Evolutionary conservation across 2,329 filamentous ascomycete genomes (phyloP).

Genomic region (Diaporthe sp.): DNA sequence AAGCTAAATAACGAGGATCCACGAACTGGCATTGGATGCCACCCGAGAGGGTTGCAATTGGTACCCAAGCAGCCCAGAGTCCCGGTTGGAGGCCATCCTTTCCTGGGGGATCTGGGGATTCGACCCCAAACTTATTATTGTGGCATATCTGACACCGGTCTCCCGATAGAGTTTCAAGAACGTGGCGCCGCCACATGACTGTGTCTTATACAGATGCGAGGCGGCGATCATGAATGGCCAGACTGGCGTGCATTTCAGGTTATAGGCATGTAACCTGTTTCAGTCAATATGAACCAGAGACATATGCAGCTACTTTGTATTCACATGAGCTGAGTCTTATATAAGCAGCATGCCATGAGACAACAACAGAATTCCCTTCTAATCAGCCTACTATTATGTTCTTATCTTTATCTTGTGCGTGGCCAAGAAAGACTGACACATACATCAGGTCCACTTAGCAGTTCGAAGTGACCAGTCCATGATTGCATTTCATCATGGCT

Average conservation of each 20-base stretch:
- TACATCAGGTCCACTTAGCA: too few species aligned
- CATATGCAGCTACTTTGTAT: neutral
- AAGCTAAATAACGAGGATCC: neutral
- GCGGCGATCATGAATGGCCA: neutral
- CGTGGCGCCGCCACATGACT: conserved; percentile 28
- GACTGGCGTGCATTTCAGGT: neutral
- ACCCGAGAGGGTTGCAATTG: conserved; percentile 24
- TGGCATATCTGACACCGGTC: conserved; percentile 4
- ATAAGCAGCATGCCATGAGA: neutral
- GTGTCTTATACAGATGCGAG: neutral
- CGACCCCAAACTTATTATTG: neutral
- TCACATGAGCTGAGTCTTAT: neutral
- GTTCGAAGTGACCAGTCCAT: too few species aligned
- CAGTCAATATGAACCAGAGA: neutral
- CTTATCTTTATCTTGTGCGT: neutral
- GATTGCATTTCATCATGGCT: too few species aligned
- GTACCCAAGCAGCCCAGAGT: conserved; percentile 20
- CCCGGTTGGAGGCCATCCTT: conserved; percentile 15
- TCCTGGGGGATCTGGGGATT: neutral
- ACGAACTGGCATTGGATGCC: conserved; percentile 17
- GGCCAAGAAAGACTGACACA: too few species aligned
- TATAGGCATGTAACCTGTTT: neutral
- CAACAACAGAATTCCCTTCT: neutral
- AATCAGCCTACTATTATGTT: neutral
- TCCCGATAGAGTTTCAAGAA: neutral